Evolutionary conservation across 306 rosid genomes (phyloP), one percentile per base, ranked within the genome.

Genomic region (Gastrolobium villosum): DNA sequence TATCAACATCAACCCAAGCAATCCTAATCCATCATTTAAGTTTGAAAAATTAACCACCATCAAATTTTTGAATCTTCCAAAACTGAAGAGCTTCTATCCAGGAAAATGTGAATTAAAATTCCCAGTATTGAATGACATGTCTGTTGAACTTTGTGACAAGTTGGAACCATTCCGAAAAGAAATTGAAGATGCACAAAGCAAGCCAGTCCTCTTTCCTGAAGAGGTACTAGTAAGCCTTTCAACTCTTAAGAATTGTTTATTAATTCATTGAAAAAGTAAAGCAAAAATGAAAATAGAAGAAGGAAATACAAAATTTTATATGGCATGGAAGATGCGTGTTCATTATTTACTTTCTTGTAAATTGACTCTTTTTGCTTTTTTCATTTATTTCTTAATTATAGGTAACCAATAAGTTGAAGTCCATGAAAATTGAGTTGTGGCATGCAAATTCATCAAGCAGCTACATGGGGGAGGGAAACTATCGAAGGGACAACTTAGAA

Each of bases 331-430:
- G n/a, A 1, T 28, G 15, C 0, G 26, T 11, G 20, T 30, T 66
- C 28, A 1, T 31, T 57, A 56, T 34, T 32, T 36, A 34, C 8
- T 15, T 13, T 57, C 15, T 6, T 54, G n/a, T n/a, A n/a, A n/a
- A n/a, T n/a, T n/a, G n/a, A n/a, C n/a, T n/a, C n/a, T n/a, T n/a
- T n/a, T n/a, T 43, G 1, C 46, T 9, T 43, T 68, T 32, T 31
- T 7, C 13, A 15, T n/a, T 36, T 1, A 7, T 56, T 46, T 5
- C 14, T 74, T 74, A 43, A 8, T 36, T 78, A 5, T 15, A 78
- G 82, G 82, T 37, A 13, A 59, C 70, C 26, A 46, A 70, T 7
- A 60, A 59, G 2, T 59, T 78, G 64, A 78, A 59, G 63, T 64
- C 35, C 69, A 64, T 65, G 74, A 62, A 48, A 26, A 60, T 70